Evolutionary conservation across 2,329 filamentous ascomycete genomes (phyloP), one percentile per base, ranked within the genome.

Genomic region (Pseudomassariella vexata): DNA sequence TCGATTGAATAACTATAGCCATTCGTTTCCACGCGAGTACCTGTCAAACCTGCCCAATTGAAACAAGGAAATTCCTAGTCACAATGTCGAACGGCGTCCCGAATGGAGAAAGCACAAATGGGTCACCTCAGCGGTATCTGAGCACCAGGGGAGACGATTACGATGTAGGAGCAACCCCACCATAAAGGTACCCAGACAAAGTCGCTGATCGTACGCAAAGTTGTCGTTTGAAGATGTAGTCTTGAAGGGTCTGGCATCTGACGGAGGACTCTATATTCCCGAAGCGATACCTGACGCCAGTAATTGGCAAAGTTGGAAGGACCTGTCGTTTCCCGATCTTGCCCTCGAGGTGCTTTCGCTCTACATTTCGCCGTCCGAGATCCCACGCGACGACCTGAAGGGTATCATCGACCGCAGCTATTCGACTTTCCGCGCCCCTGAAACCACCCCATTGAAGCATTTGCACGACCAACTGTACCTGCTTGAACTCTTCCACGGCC

Each of bases 401-500:
- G 76, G 72, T 41, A 88, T 98, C 54, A 85, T 96, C 57, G 66
- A 79, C 46, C 76, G 79, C 48, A 92, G 84, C 50, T 98, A 98
- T 58, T 76, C 84, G 14, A 94, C 88, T 7, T 98, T 98, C 68
- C 83, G 89, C 46, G 71, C 77, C 20, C 63, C 78, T 24, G 79
- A 94, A 34, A 78, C 86, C 24, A 88, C 86, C 0, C 92, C 92
- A 0, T 63, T 92, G 17, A 73, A 85, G 25, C 77, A 83, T n/a
- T 69, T 95, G 32, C 75, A 90, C 52, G 67, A 76, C 48, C 83
- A 90, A 55, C 68, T 95, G 24, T 79, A 95, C 55, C 68, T 95
- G 35, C 76, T 98, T 20, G 92, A 98, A 61, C 74, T 98, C 25
- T 98, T 96, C 70, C 90, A 96, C 57, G 92, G 92, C 2, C 92